Evolutionary conservation across 345 rosid genomes (phyloP).

Genomic region (Mallotus nudiflorus): DNA sequence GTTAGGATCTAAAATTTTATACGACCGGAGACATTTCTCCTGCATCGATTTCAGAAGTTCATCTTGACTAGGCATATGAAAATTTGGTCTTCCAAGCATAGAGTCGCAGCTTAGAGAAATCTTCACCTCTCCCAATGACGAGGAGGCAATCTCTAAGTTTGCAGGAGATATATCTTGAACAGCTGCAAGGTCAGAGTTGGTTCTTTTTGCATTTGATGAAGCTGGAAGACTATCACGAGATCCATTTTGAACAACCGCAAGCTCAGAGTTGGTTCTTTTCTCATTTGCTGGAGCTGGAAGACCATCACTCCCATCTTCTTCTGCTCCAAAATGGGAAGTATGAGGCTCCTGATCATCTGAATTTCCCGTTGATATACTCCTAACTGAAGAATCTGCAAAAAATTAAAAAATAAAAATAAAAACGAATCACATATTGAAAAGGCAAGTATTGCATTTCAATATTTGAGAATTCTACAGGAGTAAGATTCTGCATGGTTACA

Average conservation of each 20-base stretch:
- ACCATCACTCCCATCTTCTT: slow-evolving; percentile 24
- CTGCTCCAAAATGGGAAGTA: slow-evolving; percentile 25
- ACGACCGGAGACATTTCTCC: slow-evolving; percentile 69
- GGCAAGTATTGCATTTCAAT: not conserved
- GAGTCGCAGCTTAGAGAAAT: slow-evolving; percentile 66
- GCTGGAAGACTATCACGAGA: slow-evolving; percentile 28
- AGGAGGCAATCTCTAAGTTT: slow-evolving; percentile 70
- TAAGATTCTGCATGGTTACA: not conserved
- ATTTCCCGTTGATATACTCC: slow-evolving; percentile 26
- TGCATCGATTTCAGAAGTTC: slow-evolving; percentile 70
- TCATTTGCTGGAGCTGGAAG: slow-evolving; percentile 26
- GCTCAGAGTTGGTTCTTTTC: slow-evolving; percentile 19
- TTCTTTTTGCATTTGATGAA: slow-evolving; percentile 22
- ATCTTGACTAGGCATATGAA: slow-evolving; percentile 64
- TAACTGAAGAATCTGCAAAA: slow-evolving; percentile 39
- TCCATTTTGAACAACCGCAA: slow-evolving; percentile 30
- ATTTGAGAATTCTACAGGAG: not conserved
- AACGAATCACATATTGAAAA: slow-evolving; percentile 1
- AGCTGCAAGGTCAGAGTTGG: slow-evolving; percentile 29
- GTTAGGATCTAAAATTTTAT: slow-evolving; percentile 72
- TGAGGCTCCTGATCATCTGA: slow-evolving; percentile 32
- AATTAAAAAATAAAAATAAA: slow-evolving; percentile 6
- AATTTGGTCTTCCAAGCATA: slow-evolving; percentile 52
- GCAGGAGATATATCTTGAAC: slow-evolving; percentile 31
- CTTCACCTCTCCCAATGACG: slow-evolving; percentile 80